Base-by-base conservation (phyloP, 208 protist genomes). In the Herpetomonas tarakana region DNA sequence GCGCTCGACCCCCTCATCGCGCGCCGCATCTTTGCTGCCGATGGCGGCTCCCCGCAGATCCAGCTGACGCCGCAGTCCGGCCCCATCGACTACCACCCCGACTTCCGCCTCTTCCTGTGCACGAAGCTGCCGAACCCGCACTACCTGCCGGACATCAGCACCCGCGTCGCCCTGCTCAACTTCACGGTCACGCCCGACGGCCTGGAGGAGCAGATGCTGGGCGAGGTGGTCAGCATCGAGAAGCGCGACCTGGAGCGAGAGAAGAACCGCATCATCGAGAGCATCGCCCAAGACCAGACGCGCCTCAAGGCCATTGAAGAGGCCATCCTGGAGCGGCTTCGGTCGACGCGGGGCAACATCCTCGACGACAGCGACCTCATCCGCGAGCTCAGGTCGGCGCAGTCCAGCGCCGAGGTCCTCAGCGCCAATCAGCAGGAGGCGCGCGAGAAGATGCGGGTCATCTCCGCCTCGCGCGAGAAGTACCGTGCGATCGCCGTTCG, bases 141-240 rank as follows among this genome's bases (percentile, higher is more conserved):
- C 55, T 98, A 98, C 68, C 67, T 97, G 31, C 97, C 97, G 7
- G 96, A 99, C 62, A 88, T 98, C 39, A 97, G 91, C 76, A 97
- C 96, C 22, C 97, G 97, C 58, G 87, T 98, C 9, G 95, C 93
- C 25, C 65, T 99, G 51, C 76, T 99, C 49, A 99, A 99, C 85
- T 99, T 99, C 82, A 98, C 97, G 45, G 94, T 98, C n/a, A 98
- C 97, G 22, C 76, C 87, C 12, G 91, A 96, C 47, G 97, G 96
- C 4, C 80, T 98, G 52, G 80, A 97, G 70, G 97, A 98, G 44
- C 96, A 99, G 66, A 87, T 99, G 71, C 86, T 98, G 22, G 96
- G 87, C 14, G 85, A 94, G 50, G 94, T 98, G 28, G 95, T 98
- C 22, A 89, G 86, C 47, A 94, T 96, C 59, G 94, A 98, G 70